Conservation (phyloP, 2,329 filamentous ascomycete species). For the Hypomyces perniciosus region DNA sequence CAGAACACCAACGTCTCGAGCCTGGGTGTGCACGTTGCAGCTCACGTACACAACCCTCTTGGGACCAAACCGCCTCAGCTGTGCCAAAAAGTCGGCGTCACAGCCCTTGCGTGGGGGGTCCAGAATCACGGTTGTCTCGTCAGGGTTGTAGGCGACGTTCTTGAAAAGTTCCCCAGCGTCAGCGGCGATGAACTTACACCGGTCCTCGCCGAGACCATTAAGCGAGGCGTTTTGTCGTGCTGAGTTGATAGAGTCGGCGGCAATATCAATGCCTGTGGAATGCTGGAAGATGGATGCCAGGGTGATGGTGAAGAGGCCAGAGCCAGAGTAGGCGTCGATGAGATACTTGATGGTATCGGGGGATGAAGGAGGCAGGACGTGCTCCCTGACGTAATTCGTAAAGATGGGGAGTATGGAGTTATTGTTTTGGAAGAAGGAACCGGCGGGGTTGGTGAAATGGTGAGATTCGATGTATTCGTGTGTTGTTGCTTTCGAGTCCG, state of each 20-base stretch:
- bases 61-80: conserved; percentile 74
- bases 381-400: conserved; percentile 77
- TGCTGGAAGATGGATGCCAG: conserved; percentile 79
- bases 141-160: conserved; percentile 62
- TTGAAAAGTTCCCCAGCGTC: conserved; percentile 82
- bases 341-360: conserved; percentile 65
- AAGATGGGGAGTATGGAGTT: conserved; percentile 90
- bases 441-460: conserved; percentile 84
- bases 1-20: conserved; percentile 81
- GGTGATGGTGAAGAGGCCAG: conserved; percentile 93
- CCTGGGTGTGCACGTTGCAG: conserved; percentile 97
- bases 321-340: conserved; percentile 96
- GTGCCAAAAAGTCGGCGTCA: conserved; percentile 73
- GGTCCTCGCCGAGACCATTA: conserved; percentile 62
- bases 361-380: conserved; percentile 54
- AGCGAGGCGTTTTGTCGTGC: conserved; percentile 72
- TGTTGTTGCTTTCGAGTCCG: conserved; percentile 72
- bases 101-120: conserved; percentile 97
- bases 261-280: conserved; percentile 87
- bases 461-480: conserved; percentile 85
- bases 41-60: conserved; percentile 85
- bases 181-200: conserved; percentile 80
- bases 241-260: conserved; percentile 67
- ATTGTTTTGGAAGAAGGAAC: conserved; percentile 99
- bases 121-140: conserved; percentile 87